These are phyloP conservation scores for Akebia trifoliata DNA, from an alignment of 164 flowering plant species.

Conservation along the genomic window DNA sequence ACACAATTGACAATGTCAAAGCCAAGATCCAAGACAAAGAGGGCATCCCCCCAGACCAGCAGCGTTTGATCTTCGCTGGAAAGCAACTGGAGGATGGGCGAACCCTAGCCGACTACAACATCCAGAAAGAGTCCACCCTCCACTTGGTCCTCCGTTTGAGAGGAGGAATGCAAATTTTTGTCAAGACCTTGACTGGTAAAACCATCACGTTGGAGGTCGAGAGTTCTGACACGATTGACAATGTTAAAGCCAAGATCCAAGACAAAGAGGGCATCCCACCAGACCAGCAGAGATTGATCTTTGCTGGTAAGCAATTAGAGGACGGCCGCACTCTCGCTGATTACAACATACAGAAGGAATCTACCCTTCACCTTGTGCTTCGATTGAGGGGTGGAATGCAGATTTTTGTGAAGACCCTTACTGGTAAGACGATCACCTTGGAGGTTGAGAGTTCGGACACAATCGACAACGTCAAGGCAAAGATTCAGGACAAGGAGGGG, in stretches of 20 bases:
- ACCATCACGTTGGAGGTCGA: constrained; percentile 4
- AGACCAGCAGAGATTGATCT: constrained; percentile 4
- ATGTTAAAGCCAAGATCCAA: background rate
- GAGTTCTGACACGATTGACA: constrained; percentile 2
- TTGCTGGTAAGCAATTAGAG: background rate
- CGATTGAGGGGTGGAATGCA: constrained; percentile 1
- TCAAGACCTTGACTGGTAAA: constrained; percentile 2
- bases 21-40: constrained; percentile 3
- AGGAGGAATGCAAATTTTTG: constrained; percentile 2
- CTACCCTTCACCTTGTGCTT: background rate
- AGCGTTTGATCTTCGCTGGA: constrained; percentile 32
- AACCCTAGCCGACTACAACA: constrained; percentile 40
- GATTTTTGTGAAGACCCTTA: constrained; percentile 5
- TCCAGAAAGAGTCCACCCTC: constrained; percentile 41
- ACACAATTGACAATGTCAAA: constrained; percentile 2
- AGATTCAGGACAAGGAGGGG: constrained; percentile 8
- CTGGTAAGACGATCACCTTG: background rate
- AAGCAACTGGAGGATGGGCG: constrained; percentile 48
- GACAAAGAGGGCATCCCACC: constrained; percentile 4
- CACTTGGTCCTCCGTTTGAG: constrained; percentile 25
- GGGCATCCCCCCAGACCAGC: constrained; percentile 2
- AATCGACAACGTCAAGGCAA: background rate
- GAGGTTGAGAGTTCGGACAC: constrained; percentile 5
- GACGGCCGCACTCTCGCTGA: constrained; percentile 3
- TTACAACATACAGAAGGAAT: constrained; percentile 3